Evolutionary conservation across 805 yeast species (phyloP), one percentile per base, ranked within the genome.

Genomic region (Candida yuanshanica): DNA sequence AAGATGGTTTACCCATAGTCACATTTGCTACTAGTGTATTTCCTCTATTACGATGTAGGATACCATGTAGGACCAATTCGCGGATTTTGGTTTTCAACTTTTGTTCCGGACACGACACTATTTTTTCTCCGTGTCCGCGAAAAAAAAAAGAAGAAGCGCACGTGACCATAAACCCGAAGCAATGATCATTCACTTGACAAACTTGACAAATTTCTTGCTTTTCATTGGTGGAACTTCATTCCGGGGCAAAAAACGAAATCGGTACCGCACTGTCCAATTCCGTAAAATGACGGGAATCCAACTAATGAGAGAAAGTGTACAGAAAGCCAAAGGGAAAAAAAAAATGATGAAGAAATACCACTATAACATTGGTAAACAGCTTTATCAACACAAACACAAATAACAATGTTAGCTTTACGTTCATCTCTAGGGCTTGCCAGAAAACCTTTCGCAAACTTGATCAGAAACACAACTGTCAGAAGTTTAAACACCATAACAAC

Each of bases 401-500:
- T 5, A 26, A 17, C 25, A 5, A 16, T 21, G 34, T 7, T 36
- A 20, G 20, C 25, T 17, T 21, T 17, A 33, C 24, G 24, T 21
- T 29, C 20, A 5, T 16, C 33, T 16, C 33, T 18, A 13, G 33
- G 33, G 11, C 16, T 29, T 16, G 13, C 13, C 21, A 29, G 20
- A 29, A 29, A 18, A 10, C 20, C 33, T 18, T 17, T 29, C 16
- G 13, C 33, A 6, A 4, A 7, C 17, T 12, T 29, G 4, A 16
- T 17, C 13, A 29, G 20, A 29, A 7, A 4, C 20, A 29, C 51
- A 22, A 22, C 41, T 18, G 27, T 24, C 13, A 51, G 58, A 45
- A 25, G 39, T 10, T 37, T 55, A 24, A 49, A 52, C 41, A 70
- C 81, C 12, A 72, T 75, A 45, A 61, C 64, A 48, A 74, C 88